phyloP scores from a whole-genome alignment of 2,329 filamentous ascomycete species.

The Microthyrium microscopicum region DNA sequence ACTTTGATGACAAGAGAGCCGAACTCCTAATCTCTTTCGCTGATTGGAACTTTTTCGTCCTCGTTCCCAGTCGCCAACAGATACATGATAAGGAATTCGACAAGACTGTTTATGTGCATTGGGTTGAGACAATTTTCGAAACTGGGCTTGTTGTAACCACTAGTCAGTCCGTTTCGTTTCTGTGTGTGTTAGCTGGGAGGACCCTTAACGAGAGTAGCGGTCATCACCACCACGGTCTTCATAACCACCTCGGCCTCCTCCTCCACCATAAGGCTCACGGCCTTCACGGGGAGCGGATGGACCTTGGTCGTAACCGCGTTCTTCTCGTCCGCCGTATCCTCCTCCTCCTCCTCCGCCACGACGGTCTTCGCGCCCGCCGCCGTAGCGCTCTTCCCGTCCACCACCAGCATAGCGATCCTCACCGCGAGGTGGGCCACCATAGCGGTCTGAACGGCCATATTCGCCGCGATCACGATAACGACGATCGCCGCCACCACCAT shows the following conservation, averaged over 20 bases:
- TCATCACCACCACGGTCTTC: slow-evolving; percentile 13
- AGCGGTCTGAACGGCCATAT: slow-evolving; percentile 17
- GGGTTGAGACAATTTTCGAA: too few relatives aligned
- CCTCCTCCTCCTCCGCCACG: slow-evolving; percentile 22
- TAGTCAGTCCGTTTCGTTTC: too few relatives aligned
- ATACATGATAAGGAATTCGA: too few relatives aligned
- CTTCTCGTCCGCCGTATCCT: slow-evolving; percentile 29
- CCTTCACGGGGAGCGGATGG: slow-evolving; percentile 16
- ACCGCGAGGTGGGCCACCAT: slow-evolving; percentile 2
- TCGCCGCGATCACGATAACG: slow-evolving; percentile 31
- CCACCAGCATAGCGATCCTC: slow-evolving; percentile 7
- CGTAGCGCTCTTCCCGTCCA: slow-evolving; percentile 14
- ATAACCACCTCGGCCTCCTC: slow-evolving; percentile 14
- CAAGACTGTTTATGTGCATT: too few relatives aligned
- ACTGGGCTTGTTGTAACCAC: too few relatives aligned
- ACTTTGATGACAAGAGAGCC: too few relatives aligned
- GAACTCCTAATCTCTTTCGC: too few relatives aligned
- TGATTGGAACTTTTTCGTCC: too few relatives aligned
- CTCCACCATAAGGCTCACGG: slow-evolving; percentile 19
- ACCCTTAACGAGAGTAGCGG: slow-evolving; percentile 18
- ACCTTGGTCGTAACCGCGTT: slow-evolving; percentile 18
- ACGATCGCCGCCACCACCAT: slow-evolving; percentile 45
- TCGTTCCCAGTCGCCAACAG: too few relatives aligned
- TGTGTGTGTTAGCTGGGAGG: too few relatives aligned
- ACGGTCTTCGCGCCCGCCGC: slow-evolving; percentile 16